These are phyloP conservation scores for Arthrobotrys entomopaga DNA, from an alignment of 2,329 filamentous ascomycete species.

Conservation along the genomic window DNA sequence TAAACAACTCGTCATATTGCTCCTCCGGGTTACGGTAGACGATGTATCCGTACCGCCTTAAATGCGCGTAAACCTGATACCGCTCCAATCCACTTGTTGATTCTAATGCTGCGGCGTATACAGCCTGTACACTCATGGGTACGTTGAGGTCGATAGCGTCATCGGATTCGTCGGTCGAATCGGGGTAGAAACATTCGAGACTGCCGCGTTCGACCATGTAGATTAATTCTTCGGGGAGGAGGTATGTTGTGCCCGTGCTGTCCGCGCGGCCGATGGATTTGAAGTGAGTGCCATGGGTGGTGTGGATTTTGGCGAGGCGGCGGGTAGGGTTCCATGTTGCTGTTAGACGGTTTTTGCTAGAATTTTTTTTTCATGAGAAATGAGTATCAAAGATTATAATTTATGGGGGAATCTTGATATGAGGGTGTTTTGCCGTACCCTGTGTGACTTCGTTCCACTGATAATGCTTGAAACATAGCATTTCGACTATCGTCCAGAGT, in stretches of 20 bases:
- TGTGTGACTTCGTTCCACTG: slow-evolving; percentile 57
- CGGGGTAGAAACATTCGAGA: slow-evolving; percentile 77
- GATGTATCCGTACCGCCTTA: slow-evolving; percentile 84
- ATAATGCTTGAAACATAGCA: slow-evolving; percentile 87
- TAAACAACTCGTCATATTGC: slow-evolving; percentile 56
- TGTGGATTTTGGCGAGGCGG: slow-evolving; percentile 74
- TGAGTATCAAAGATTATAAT: background rate
- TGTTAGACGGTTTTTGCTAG: slow-evolving; percentile 56
- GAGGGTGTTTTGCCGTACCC: slow-evolving; percentile 6
- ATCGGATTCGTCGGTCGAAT: slow-evolving; percentile 63
- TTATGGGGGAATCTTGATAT: too few species aligned
- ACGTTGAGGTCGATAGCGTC: slow-evolving; percentile 61
- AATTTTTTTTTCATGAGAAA: slow-evolving; percentile 21
- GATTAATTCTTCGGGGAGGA: slow-evolving; percentile 90
- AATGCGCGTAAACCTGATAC: slow-evolving; percentile 85
- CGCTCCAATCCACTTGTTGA: slow-evolving; percentile 71
- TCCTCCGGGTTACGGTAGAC: slow-evolving; percentile 63
- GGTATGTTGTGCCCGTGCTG: slow-evolving; percentile 75
- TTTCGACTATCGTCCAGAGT: slow-evolving; percentile 81
- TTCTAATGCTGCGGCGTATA: slow-evolving; percentile 71
- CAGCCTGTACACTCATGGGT: slow-evolving; percentile 90
- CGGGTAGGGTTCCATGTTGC: slow-evolving; percentile 65
- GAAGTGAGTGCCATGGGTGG: slow-evolving; percentile 76
- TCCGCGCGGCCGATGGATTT: slow-evolving; percentile 79
- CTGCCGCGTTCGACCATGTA: slow-evolving; percentile 89